Percentiles rank a stretch among this genome's conserved stretches.
These are phyloP conservation scores for Daldinia bambusicola DNA, from an alignment of 495 filamentous ascomycete species.

Conservation along the genomic window DNA sequence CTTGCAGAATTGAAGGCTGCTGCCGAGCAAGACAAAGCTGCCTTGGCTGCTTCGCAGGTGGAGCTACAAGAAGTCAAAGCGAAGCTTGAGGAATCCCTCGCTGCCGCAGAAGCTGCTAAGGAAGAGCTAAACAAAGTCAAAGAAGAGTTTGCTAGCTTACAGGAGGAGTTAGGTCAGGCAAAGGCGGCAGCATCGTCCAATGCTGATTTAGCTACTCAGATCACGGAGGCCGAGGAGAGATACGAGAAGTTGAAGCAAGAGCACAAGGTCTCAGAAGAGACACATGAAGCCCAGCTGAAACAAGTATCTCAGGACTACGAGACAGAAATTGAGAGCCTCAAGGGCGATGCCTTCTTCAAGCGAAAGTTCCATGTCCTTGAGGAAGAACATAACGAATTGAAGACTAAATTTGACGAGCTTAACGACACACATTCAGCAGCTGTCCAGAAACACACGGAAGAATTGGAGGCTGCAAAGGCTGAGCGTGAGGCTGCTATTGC, in stretches of 20 bases:
- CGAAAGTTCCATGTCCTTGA: slow-evolving; percentile 63
- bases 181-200: slow-evolving; percentile 52
- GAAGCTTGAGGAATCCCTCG: slow-evolving; percentile 50
- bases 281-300: slow-evolving; percentile 61
- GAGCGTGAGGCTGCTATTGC: slow-evolving; percentile 50
- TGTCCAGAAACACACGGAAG: slow-evolving; percentile 50
- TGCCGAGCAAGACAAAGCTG: slow-evolving; percentile 54
- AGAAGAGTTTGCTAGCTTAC: slow-evolving; percentile 51
- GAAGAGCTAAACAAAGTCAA: slow-evolving; percentile 53
- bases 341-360: slow-evolving; percentile 65
- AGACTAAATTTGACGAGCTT: slow-evolving; percentile 42
- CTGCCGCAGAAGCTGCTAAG: slow-evolving; percentile 48
- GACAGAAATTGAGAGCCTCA: slow-evolving; percentile 65
- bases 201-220: slow-evolving; percentile 52
- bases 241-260: slow-evolving; percentile 61
- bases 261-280: slow-evolving; percentile 54
- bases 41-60: slow-evolving; percentile 50
- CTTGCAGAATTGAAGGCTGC: slow-evolving; percentile 54
- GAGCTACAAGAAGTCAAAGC: slow-evolving; percentile 52
- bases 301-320: slow-evolving; percentile 64
- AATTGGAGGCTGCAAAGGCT: slow-evolving; percentile 52
- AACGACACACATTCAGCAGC: slow-evolving; percentile 54
- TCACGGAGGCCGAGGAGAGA: slow-evolving; percentile 55
- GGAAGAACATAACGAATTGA: slow-evolving; percentile 57
- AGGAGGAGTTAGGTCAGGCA: slow-evolving; percentile 53